These are phyloP conservation scores for Triangularia setosa DNA, from an alignment of 2,329 filamentous ascomycete genomes.

Conservation along the genomic window DNA sequence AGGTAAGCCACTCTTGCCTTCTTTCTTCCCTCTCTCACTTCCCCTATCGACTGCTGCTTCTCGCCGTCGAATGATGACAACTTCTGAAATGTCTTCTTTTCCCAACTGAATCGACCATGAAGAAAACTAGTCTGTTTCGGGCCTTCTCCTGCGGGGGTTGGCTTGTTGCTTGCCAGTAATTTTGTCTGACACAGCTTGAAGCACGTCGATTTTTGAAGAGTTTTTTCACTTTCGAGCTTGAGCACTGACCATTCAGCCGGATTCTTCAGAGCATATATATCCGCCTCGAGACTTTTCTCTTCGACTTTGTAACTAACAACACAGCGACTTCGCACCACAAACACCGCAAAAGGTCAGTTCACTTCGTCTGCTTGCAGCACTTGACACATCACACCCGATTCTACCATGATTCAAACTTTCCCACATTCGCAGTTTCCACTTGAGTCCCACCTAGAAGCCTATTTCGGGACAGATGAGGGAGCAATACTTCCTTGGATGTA, in stretches of 20 bases:
- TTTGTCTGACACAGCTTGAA: conserved; percentile 55
- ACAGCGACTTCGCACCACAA: background rate
- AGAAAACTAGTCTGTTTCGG: conserved; percentile 68
- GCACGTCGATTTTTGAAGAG: conserved; percentile 2
- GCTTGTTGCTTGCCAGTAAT: conserved; percentile 93
- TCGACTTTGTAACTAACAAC: conserved; percentile 9
- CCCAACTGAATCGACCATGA: conserved; percentile 86
- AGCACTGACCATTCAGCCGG: conserved; percentile 19
- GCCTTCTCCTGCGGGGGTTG: conserved; percentile 47
- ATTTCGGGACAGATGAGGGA: conserved; percentile 65
- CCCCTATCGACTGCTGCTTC: background rate
- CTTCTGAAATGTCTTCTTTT: conserved; percentile 73
- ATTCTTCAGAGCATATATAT: conserved; percentile 3
- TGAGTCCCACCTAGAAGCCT: conserved; percentile 64
- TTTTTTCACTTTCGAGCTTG: conserved; percentile 4
- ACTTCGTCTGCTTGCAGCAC: background rate
- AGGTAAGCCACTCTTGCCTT: conserved; percentile 21
- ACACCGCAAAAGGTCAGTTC: conserved; percentile 33
- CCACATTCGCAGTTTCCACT: conserved; percentile 88
- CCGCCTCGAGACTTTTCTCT: background rate
- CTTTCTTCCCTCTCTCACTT: background rate
- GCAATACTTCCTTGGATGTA: conserved; percentile 72
- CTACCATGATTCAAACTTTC: conserved; percentile 68
- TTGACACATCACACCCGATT: conserved; percentile 22
- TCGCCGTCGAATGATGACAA: conserved; percentile 65